phyloP scores from a whole-genome alignment of 257 asterid species.

The Mitragyna speciosa region DNA sequence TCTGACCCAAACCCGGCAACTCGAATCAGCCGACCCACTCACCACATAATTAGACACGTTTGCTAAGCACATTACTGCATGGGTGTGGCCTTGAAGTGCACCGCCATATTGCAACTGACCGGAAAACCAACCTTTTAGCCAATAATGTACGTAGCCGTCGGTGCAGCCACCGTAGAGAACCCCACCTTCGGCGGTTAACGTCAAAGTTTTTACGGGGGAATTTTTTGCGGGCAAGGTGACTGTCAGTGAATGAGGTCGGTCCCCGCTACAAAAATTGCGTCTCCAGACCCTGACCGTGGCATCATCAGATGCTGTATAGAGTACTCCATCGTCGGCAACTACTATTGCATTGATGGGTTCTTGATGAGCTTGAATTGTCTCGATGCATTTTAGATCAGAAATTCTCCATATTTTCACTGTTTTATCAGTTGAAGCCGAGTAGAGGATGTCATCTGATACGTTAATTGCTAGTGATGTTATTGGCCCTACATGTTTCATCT shows the following conservation, averaged over 20 bases:
- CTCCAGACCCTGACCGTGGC: constrained; percentile 91
- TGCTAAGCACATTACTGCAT: constrained; percentile 78
- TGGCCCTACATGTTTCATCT: constrained; percentile 79
- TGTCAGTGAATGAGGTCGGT: constrained; percentile 79
- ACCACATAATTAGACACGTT: constrained; percentile 49
- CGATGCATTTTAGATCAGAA: constrained; percentile 85
- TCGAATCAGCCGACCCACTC: constrained; percentile 84
- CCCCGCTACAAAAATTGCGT: constrained; percentile 74
- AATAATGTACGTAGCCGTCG: constrained; percentile 87
- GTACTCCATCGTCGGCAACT: constrained; percentile 80
- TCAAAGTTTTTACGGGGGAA: constrained; percentile 83
- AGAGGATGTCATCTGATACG: constrained; percentile 70
- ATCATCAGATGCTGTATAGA: constrained; percentile 91
- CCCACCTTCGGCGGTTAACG: constrained; percentile 55
- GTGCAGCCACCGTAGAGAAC: constrained; percentile 88
- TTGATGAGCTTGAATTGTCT: constrained; percentile 87
- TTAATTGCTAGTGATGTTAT: constrained; percentile 77
- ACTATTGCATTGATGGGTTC: constrained; percentile 78
- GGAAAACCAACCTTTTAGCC: constrained; percentile 88
- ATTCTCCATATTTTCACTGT: constrained; percentile 87
- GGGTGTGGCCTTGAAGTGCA: constrained; percentile 86
- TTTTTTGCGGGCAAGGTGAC: constrained; percentile 73
- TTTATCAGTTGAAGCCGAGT: constrained; percentile 76
- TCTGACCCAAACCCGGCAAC: constrained; percentile 69
- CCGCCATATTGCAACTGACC: constrained; percentile 92